Percentiles rank a stretch among this genome's conserved stretches.
These are phyloP conservation scores for Aureoboletus auriporus DNA, from an alignment of 768 basidiomycete genomes.

Conservation along the genomic window DNA sequence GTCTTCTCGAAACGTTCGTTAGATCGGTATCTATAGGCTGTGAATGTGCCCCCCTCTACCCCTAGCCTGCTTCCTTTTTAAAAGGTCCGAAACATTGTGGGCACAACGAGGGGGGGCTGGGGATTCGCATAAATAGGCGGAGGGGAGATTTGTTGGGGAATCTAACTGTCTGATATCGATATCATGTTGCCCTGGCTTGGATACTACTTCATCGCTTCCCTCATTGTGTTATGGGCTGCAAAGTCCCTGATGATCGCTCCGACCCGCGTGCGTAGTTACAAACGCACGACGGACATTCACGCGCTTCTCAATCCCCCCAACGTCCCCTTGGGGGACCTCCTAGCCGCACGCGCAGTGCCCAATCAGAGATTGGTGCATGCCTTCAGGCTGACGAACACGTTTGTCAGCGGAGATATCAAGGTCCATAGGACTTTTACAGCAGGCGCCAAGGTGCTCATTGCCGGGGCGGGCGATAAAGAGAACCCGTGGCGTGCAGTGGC, in stretches of 20 bases:
- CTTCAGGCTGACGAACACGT: conserved; percentile 42
- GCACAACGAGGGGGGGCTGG: no score
- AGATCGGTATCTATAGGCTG: no score
- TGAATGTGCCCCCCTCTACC: no score
- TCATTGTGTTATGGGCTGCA: neutral
- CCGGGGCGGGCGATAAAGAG: neutral
- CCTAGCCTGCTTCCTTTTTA: no score
- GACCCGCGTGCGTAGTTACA: conserved; percentile 10
- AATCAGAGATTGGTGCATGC: conserved; percentile 26
- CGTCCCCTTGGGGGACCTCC: conserved; percentile 8
- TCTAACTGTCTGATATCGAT: neutral
- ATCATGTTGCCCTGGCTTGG: neutral
- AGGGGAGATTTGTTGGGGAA: neutral
- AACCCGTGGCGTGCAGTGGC: conserved; percentile 14
- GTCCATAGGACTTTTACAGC: conserved; percentile 27
- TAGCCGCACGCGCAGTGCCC: conserved; percentile 15
- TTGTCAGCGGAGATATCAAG: conserved; percentile 38
- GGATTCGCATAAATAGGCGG: neutral
- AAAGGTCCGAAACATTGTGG: no score
- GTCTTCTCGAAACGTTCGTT: no score
- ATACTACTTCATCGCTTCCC: neutral
- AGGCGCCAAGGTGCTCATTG: conserved; percentile 20
- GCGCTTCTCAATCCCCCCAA: conserved; percentile 15
- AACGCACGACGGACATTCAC: neutral
- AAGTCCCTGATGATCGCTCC: neutral